These are phyloP conservation scores for Phycomyces nitens DNA, from an alignment of 192 early-diverging fungal genomes.

Conservation along the genomic window DNA sequence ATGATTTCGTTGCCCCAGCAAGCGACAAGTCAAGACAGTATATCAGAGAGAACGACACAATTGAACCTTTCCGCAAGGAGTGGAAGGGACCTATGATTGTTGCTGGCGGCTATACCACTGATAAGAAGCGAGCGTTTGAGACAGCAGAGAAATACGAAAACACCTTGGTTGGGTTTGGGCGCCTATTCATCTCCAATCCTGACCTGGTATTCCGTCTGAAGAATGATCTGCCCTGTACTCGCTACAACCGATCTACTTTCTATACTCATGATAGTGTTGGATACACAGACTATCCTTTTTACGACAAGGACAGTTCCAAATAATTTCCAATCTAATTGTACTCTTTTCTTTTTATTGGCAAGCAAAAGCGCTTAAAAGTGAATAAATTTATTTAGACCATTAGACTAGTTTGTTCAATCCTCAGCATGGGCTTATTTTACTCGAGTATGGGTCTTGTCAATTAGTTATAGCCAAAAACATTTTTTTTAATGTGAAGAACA, in stretches of 20 bases:
- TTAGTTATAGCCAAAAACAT: too few relatives aligned
- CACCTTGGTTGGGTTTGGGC: constrained; percentile 1
- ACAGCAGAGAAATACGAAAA: constrained; percentile 11
- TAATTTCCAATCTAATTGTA: too few relatives aligned
- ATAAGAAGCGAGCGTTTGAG: constrained; percentile 6
- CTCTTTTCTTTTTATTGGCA: too few relatives aligned
- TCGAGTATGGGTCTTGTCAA: too few relatives aligned
- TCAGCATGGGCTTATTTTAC: too few relatives aligned
- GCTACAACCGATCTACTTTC: constrained; percentile 1
- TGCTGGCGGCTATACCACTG: constrained; percentile 22
- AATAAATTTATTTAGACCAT: too few relatives aligned
- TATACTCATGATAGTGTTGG: not conserved
- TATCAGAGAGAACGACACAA: not conserved
- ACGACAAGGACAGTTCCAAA: not conserved
- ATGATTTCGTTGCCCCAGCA: constrained; percentile 30
- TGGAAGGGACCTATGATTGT: constrained; percentile 24
- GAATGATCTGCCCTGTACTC: not conserved
- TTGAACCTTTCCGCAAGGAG: constrained; percentile 19
- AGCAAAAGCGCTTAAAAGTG: too few relatives aligned
- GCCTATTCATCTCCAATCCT: constrained; percentile 1
- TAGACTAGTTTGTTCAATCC: too few relatives aligned
- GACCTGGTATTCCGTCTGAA: constrained; percentile 2
- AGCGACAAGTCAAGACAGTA: too few relatives aligned
- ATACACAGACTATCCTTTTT: constrained; percentile 10
- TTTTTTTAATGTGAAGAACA: too few relatives aligned